A percentile compares a stretch with the other conserved stretches of the same genome.
phyloP scores from a whole-genome alignment of 352 stramenopile species.

The Thraustochytrium sp. region DNA sequence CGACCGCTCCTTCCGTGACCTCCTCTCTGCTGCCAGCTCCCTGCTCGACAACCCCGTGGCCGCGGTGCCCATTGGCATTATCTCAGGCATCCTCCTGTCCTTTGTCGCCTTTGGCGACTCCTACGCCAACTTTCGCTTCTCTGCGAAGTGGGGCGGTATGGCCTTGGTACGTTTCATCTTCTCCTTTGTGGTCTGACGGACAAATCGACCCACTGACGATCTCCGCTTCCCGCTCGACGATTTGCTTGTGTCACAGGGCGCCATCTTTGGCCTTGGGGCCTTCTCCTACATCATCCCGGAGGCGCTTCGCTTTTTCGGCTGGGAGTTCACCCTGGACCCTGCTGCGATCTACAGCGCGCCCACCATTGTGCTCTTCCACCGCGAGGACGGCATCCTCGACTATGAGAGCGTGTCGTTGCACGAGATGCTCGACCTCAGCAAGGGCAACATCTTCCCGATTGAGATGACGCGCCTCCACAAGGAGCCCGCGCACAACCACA shows the following conservation, averaged over 20 bases:
- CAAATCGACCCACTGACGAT: too few relatives aligned
- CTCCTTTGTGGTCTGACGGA: too few relatives aligned
- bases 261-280: neutral
- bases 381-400: neutral
- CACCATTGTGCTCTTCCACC: neutral
- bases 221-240: too few relatives aligned
- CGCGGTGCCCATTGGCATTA: neutral
- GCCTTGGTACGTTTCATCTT: too few relatives aligned
- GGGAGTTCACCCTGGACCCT: neutral
- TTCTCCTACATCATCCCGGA: neutral
- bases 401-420: neutral
- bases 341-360: slow-evolving; percentile 6
- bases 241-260: too few relatives aligned
- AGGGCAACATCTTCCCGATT: neutral
- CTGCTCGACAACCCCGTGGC: neutral
- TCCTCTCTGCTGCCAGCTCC: neutral
- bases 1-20: slow-evolving; percentile 11
- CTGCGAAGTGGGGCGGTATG: neutral
- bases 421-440: neutral
- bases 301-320: neutral
- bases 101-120: neutral
- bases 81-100: neutral
- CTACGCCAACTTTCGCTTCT: neutral
- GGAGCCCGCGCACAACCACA: neutral
- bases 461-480: neutral